Percentiles rank a stretch among this genome's conserved stretches.
Evolutionary conservation across 306 rosid genomes (phyloP).

Genomic region (Cajanus cajan): DNA sequence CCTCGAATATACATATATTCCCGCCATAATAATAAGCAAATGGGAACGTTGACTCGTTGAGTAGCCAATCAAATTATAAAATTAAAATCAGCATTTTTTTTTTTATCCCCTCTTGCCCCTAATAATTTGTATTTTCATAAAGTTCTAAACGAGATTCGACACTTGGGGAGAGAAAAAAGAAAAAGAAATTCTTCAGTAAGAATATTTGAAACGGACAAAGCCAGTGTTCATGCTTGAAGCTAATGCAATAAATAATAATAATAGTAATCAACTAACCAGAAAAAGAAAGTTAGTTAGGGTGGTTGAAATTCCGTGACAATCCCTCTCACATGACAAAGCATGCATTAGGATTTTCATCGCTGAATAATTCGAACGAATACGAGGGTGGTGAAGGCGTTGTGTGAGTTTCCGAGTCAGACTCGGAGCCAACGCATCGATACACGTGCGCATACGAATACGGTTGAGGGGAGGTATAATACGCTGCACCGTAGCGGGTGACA

Average conservation of each 20-base stretch:
- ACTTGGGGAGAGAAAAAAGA: no score
- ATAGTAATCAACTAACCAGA: background rate
- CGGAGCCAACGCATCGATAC: conserved; percentile 28
- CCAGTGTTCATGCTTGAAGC: no score
- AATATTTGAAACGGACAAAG: no score
- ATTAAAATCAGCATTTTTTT: no score
- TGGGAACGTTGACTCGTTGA: no score
- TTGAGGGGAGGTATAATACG: conserved; percentile 42
- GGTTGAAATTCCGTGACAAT: background rate
- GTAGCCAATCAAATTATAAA: no score
- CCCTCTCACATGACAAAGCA: conserved; percentile 47
- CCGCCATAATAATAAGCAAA: no score
- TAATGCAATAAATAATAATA: background rate
- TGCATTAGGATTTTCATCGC: conserved; percentile 85
- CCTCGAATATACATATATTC: no score
- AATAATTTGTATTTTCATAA: no score
- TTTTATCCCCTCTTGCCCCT: no score
- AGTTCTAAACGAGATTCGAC: background rate
- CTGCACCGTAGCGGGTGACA: conserved; percentile 30
- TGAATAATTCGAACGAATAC: conserved; percentile 52
- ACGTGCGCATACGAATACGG: conserved; percentile 33
- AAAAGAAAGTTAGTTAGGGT: background rate
- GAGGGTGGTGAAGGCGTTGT: conserved; percentile 35
- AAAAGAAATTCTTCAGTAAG: no score
- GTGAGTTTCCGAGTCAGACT: conserved; percentile 34